Evolutionary conservation across 352 stramenopile species (phyloP).

Genomic region (Thalassiosira hispida): DNA sequence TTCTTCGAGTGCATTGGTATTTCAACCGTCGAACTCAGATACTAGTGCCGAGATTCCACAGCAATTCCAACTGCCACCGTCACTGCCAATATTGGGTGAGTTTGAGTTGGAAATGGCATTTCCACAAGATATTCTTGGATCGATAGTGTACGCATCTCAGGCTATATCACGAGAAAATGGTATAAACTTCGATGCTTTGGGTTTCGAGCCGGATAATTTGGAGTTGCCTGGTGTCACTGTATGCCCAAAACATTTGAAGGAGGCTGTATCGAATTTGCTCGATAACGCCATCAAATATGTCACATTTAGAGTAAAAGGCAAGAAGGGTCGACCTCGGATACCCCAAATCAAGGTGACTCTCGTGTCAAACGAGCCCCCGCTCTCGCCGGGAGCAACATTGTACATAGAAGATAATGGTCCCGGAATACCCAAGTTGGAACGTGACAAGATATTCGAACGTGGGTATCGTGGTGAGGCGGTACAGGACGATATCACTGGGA

Average conservation of each 20-base stretch:
- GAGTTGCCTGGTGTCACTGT: conserved; percentile 72
- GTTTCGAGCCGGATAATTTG: conserved; percentile 53
- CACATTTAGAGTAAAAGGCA: conserved; percentile 17
- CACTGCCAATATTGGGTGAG: conserved; percentile 55
- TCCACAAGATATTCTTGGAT: conserved; percentile 73
- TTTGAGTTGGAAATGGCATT: conserved; percentile 77
- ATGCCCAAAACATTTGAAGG: conserved; percentile 67
- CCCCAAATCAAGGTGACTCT: conserved; percentile 56
- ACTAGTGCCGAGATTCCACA: neutral
- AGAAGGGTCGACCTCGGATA: conserved; percentile 24
- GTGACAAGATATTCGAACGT: conserved; percentile 65
- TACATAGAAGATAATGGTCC: conserved; percentile 83
- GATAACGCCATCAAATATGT: conserved; percentile 86
- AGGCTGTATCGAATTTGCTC: conserved; percentile 78
- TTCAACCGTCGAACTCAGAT: conserved; percentile 5
- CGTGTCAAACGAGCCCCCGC: conserved; percentile 39
- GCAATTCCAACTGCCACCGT: neutral
- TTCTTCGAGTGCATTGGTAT: conserved; percentile 3
- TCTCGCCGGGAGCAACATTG: conserved; percentile 65
- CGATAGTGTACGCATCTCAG: conserved; percentile 66
- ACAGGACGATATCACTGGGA: conserved; percentile 46
- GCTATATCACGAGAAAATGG: conserved; percentile 69
- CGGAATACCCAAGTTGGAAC: conserved; percentile 63
- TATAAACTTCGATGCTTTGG: conserved; percentile 74
- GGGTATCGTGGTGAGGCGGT: conserved; percentile 64